These are phyloP conservation scores for Diplogelasinospora grovesii DNA, from an alignment of 495 filamentous ascomycete genomes.

Conservation along the genomic window DNA sequence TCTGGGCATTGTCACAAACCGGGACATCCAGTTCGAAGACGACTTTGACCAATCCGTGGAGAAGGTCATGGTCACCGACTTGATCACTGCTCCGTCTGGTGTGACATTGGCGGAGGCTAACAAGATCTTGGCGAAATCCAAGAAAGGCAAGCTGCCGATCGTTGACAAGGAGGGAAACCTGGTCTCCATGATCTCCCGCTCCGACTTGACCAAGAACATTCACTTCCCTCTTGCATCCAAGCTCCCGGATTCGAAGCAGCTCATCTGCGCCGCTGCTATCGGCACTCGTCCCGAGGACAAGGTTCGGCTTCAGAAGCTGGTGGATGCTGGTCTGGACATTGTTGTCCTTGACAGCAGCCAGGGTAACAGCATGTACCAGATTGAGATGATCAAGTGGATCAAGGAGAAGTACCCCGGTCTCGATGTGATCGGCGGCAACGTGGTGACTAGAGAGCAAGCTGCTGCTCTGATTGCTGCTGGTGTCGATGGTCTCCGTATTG, in stretches of 20 bases:
- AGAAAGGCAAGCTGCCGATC: conserved; percentile 98
- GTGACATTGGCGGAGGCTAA: conserved; percentile 87
- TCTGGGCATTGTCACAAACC: conserved; percentile 92
- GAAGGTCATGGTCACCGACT: conserved; percentile 89
- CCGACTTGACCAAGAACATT: conserved; percentile 97
- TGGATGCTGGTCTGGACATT: conserved; percentile 93
- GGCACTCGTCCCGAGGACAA: conserved; percentile 93
- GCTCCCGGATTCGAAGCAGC: conserved; percentile 93
- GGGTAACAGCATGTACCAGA: conserved; percentile 94
- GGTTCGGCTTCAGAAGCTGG: conserved; percentile 72
- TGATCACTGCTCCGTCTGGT: conserved; percentile 82
- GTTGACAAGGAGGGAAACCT: conserved; percentile 83
- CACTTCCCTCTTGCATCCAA: conserved; percentile 97
- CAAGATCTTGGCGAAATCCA: conserved; percentile 83
- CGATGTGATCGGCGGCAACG: conserved; percentile 96
- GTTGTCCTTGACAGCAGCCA: conserved; percentile 93
- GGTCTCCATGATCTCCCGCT: conserved; percentile 89
- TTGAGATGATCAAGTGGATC: conserved; percentile 93
- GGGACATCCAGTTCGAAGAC: conserved; percentile 94
- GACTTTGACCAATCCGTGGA: conserved; percentile 66
- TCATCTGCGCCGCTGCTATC: conserved; percentile 91
- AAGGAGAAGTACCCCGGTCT: conserved; percentile 78
- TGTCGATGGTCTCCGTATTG: conserved; percentile 93
- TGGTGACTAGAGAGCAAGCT: conserved; percentile 93
- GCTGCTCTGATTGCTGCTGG: conserved; percentile 87